Evolutionary conservation across 106 monocot genomes (phyloP).

Genomic region (Chionographis japonica): DNA sequence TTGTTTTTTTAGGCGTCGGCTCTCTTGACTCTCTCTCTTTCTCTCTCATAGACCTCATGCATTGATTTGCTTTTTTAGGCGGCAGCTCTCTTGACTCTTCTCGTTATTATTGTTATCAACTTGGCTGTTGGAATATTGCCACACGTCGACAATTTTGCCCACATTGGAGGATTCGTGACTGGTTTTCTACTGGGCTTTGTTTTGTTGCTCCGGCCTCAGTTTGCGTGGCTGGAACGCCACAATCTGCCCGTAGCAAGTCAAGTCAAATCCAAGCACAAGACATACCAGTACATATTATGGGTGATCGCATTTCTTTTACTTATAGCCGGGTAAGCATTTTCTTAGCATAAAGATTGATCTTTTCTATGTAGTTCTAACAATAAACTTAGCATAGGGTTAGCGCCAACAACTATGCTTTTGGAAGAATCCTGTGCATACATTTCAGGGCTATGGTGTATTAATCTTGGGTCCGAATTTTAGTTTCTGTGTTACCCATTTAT

Average conservation of each 20-base stretch:
- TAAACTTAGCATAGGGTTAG: too few relatives aligned
- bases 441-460: too few relatives aligned
- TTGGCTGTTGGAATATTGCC: constrained; percentile 61
- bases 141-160: constrained; percentile 55
- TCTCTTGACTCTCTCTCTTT: constrained; percentile 13
- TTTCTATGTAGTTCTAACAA: neutral
- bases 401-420: too few relatives aligned
- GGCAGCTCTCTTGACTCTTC: constrained; percentile 38
- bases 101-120: constrained; percentile 42
- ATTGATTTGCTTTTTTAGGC: constrained; percentile 19
- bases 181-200: constrained; percentile 64
- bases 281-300: constrained; percentile 28
- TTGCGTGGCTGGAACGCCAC: constrained; percentile 35
- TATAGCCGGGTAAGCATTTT: constrained; percentile 35
- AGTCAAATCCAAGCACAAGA: constrained; percentile 32
- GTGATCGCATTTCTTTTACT: constrained; percentile 22
- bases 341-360: neutral
- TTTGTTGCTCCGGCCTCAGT: constrained; percentile 45
- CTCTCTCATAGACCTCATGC: constrained; percentile 8
- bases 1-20: constrained; percentile 34
- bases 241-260: constrained; percentile 23
- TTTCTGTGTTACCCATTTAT: too few relatives aligned
- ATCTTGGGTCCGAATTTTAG: too few relatives aligned
- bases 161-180: constrained; percentile 52
- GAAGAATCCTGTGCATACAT: too few relatives aligned